These are phyloP conservation scores for Gnaphalium uliginosum DNA, from an alignment of 129 eudicot species.

Conservation along the genomic window DNA sequence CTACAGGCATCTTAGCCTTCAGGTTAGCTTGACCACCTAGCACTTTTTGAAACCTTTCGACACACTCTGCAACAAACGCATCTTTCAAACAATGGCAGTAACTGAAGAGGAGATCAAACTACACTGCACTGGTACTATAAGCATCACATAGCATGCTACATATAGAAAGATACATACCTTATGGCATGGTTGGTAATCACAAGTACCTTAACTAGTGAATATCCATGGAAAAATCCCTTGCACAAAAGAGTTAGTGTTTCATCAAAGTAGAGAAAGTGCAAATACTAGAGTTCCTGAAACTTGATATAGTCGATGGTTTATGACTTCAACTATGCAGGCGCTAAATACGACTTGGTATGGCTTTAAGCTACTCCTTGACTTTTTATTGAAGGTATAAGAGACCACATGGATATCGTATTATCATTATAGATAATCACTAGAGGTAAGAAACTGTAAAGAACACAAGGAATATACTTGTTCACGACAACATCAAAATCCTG, in stretches of 20 bases:
- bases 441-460: conserved; percentile 1
- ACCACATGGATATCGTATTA: not conserved
- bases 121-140: no score
- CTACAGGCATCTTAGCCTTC: no score
- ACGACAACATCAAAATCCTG: conserved; percentile 94
- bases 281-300: not conserved
- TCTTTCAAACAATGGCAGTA: no score
- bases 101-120: no score
- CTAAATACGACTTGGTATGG: not conserved
- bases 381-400: conserved; percentile 3
- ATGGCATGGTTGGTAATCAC: conserved; percentile 92
- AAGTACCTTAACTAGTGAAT: conserved; percentile 71
- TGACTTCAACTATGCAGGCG: not conserved
- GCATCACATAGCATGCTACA: no score
- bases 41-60: no score
- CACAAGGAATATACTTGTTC: conserved; percentile 55
- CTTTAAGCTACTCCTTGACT: not conserved
- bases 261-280: not conserved
- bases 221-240: conserved; percentile 98
- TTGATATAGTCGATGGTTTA: not conserved
- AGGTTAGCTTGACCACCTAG: no score
- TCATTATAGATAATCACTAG: not conserved
- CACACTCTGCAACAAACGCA: no score
- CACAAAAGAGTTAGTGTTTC: conserved; percentile 15
- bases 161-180: conserved; percentile 44